Evolutionary conservation across 179 eudicot species (phyloP), one percentile per base, ranked within the genome.

Genomic region (Corrigiola litoralis): DNA sequence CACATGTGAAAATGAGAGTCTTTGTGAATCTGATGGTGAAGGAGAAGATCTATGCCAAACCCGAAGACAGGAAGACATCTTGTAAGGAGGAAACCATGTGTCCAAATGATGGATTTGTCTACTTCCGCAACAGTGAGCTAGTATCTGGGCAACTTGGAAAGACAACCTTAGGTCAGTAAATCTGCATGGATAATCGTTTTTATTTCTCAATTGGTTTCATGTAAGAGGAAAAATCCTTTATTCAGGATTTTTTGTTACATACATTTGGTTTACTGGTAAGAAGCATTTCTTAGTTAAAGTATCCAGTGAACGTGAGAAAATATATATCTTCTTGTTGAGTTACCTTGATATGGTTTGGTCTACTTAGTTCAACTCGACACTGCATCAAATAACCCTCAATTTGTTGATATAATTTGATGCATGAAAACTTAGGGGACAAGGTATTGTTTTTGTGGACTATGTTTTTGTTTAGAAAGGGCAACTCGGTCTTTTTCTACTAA

Each of bases 121-220:
- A 81, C 79, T 77, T 95, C 72, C 97, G 95, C 32, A 95, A 95
- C 54, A 91, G 99, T 77, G 97, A 95, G 72, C 82, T 91, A 31
- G 73, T 95, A 38, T 81, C 87, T 60, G 99, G 99, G 40, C 99
- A 91, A 66, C 88, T 95, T 47, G 99, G 99, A 61, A 95, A 95
- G 80, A 89, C 90, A 62, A 91, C 99, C 41, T 74, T 94, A 83
- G 99, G 99, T 94, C 60, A 65, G 88, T 75, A 47, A 24, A 20
- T 55, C 20, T 68, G 38, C 41, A 16, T 38, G 33, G 6, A 38
- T 20, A 36, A 1, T 37, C 33, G 17, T 33, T 8, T 57, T 8
- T 27, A 28, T 28, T n/a, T 37, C 29, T 24, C 0, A 45, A 27
- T 28, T 59, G 1, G 6, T 38, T 29, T 61, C 33, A 2, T 46